These are phyloP conservation scores for Ceratobasidium sp. DNA, from an alignment of 1,284 basidiomycete genomes.

Conservation along the genomic window DNA sequence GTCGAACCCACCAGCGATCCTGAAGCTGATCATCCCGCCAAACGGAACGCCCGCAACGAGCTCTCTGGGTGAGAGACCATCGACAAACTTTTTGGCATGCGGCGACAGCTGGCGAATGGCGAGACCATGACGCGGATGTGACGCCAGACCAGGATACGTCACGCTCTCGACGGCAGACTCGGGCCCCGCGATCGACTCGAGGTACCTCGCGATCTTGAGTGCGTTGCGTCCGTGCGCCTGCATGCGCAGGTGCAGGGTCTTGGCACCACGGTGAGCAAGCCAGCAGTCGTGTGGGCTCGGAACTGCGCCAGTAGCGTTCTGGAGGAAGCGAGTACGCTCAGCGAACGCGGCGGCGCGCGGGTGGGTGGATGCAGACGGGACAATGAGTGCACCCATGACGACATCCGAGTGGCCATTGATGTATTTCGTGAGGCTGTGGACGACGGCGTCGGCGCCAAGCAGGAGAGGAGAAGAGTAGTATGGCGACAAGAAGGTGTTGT, in stretches of 20 bases:
- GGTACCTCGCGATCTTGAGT: slow-evolving; percentile 74
- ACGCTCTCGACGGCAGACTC: too few relatives aligned
- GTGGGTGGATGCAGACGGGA: slow-evolving; percentile 65
- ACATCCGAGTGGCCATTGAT: slow-evolving; percentile 94
- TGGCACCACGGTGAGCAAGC: slow-evolving; percentile 90
- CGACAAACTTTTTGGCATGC: slow-evolving; percentile 65
- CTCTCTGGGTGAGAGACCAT: slow-evolving; percentile 29
- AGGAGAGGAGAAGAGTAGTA: slow-evolving; percentile 91
- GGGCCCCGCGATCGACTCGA: slow-evolving; percentile 63
- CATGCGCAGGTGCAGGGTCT: slow-evolving; percentile 91
- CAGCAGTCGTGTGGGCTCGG: slow-evolving; percentile 91
- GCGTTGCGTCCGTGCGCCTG: slow-evolving; percentile 88
- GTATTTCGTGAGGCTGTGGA: slow-evolving; percentile 89
- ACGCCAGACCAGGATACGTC: slow-evolving; percentile 68
- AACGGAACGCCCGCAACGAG: slow-evolving; percentile 47
- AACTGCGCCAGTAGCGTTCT: slow-evolving; percentile 90
- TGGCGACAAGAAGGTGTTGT: slow-evolving; percentile 93
- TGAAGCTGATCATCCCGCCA: too few relatives aligned
- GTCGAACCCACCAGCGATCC: slow-evolving; percentile 66
- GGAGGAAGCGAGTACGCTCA: slow-evolving; percentile 82
- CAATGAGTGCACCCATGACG: slow-evolving; percentile 84
- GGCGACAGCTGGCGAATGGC: slow-evolving; percentile 60
- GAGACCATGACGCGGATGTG: slow-evolving; percentile 36
- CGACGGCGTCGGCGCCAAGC: slow-evolving; percentile 84
- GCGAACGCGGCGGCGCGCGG: slow-evolving; percentile 55